A percentile compares a stretch with the other conserved stretches of the same genome.
Conservation (phyloP, 371 early-diverging fungal genomes). For the Polyrhizophydium stewartii region DNA sequence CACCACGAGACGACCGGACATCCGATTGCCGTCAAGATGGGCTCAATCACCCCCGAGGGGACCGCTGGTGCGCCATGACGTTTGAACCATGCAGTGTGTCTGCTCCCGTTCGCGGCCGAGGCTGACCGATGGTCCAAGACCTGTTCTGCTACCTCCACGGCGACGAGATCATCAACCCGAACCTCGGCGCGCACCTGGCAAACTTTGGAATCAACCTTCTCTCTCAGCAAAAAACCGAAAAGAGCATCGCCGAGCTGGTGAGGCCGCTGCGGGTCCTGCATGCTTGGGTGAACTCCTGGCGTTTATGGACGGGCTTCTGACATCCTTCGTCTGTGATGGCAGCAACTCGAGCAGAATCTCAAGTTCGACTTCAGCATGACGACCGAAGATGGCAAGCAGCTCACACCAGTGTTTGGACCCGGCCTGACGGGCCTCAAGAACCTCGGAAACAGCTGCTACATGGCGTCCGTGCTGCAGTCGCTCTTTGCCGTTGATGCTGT, state of each 20-base stretch:
- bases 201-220: conserved; percentile 87
- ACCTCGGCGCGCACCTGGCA: conserved; percentile 69
- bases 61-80: conserved; percentile 63
- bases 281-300: not conserved
- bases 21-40: conserved; percentile 82
- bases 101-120: not conserved
- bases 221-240: conserved; percentile 82
- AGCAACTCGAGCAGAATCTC: conserved; percentile 91
- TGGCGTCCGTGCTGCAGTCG: conserved; percentile 89
- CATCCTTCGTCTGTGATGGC: not conserved
- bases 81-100: not conserved
- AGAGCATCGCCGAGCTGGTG: conserved; percentile 86
- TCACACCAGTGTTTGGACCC: conserved; percentile 80
- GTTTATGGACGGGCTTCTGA: too few species aligned
- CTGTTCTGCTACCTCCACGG: conserved; percentile 91
- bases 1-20: conserved; percentile 88
- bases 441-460: conserved; percentile 96
- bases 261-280: not conserved
- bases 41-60: conserved; percentile 97
- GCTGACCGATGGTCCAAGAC: conserved; percentile 46
- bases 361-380: conserved; percentile 97
- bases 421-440: conserved; percentile 92
- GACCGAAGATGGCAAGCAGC: conserved; percentile 87
- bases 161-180: conserved; percentile 78
- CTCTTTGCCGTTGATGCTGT: conserved; percentile 64